These are phyloP conservation scores for Phytophthora pisi DNA, from an alignment of 352 stramenopile species.

Conservation along the genomic window DNA sequence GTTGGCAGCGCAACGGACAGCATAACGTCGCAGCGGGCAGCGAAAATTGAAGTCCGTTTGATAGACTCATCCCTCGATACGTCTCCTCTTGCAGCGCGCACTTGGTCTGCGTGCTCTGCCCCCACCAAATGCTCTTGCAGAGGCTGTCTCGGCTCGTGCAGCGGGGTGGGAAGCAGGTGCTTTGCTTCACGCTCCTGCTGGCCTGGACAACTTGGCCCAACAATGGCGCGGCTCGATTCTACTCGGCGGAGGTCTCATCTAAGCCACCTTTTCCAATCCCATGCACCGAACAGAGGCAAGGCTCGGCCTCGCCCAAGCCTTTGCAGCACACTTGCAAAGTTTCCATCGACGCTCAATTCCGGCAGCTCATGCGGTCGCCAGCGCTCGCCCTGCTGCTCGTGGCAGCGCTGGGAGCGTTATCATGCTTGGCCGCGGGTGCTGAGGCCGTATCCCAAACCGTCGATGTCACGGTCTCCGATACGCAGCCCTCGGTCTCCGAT, in stretches of 20 bases:
- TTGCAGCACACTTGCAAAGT: slow-evolving; percentile 26
- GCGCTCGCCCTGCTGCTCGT: slow-evolving; percentile 20
- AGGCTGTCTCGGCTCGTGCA: slow-evolving; percentile 19
- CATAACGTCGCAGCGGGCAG: slow-evolving; percentile 7
- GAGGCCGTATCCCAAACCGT: background rate
- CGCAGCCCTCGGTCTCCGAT: slow-evolving; percentile 14
- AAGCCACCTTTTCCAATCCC: slow-evolving; percentile 13
- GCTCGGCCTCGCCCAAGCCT: background rate
- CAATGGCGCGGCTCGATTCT: slow-evolving; percentile 24
- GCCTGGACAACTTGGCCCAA: background rate
- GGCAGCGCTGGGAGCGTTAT: slow-evolving; percentile 5
- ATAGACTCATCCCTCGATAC: slow-evolving; percentile 4
- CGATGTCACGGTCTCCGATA: slow-evolving; percentile 1
- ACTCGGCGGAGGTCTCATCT: slow-evolving; percentile 26
- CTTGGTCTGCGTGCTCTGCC: background rate
- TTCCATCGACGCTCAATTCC: slow-evolving; percentile 3
- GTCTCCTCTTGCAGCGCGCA: background rate
- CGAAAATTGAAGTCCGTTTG: slow-evolving; percentile 9
- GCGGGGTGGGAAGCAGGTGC: background rate
- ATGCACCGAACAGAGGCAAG: slow-evolving; percentile 1
- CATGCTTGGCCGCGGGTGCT: background rate
- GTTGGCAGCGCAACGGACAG: slow-evolving; percentile 8
- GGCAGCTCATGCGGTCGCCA: slow-evolving; percentile 21
- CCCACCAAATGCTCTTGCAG: slow-evolving; percentile 11
- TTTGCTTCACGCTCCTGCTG: slow-evolving; percentile 2